Evolutionary conservation across 2,329 filamentous ascomycete species (phyloP), one percentile per base, ranked within the genome.

Genomic region (Magnaporthales sp.): DNA sequence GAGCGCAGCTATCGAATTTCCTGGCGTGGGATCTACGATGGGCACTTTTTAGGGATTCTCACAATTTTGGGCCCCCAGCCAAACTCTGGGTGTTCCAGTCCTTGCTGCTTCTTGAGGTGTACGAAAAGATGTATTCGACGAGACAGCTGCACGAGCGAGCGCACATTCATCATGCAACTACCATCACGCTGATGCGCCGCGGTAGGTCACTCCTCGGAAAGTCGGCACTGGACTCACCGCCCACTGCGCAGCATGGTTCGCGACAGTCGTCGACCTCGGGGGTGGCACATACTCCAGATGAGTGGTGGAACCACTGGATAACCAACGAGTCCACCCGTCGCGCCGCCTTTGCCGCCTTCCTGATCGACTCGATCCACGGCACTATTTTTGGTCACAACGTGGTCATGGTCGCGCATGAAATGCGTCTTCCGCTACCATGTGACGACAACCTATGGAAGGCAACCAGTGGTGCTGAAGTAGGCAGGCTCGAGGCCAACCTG

Each of bases 301-400:
- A 96, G 70, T 95, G 91, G 83, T 99, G 95, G 95, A 91, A 93
- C 72, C 89, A 92, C 71, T 98, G 95, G 95, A 95, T 98, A 72
- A 93, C 90, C 13, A 93, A 93, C 64, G 95, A 99, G 76, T 91
- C 94, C 1, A 98, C 93, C 0, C 85, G 92, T 31, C 87, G 95
- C 68, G 92, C 91, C 3, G 95, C 94, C 0, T 98, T 97, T 78
- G 93, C 91, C 0, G 95, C 95, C 0, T 98, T 98, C 74, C 88
- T 97, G 60, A 89, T 98, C 70, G 95, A 99, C 76, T 96, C 93
- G 4, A 96, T 93, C 1, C 95, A 99, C 76, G 93, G 93, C 1
- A 97, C 93, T 30, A 97, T 99, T 91, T 98, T 98, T 77, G 95
- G 94, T 0, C 95, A 98, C 77, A 95, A 93, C 3, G 94, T 92